Evolutionary conservation across 2,329 filamentous ascomycete genomes (phyloP), one percentile per base, ranked within the genome.

Genomic region (Colletotrichum echinochloae): DNA sequence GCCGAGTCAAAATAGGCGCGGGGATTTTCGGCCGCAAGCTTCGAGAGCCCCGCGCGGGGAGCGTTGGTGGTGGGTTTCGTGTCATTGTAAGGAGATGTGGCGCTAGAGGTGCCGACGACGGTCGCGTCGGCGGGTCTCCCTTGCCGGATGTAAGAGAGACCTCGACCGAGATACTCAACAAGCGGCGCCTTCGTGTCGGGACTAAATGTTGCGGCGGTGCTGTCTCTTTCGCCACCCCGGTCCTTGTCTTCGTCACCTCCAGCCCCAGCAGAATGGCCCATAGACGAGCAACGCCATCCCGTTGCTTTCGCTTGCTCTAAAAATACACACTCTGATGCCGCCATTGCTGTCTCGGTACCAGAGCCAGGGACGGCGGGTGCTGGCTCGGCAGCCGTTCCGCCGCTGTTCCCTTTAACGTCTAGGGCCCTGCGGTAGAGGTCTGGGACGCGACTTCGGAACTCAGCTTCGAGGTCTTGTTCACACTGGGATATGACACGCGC

Each of bases 401-500:
- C 33, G 64, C 71, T 61, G 30, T 73, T 61, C 59, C 75, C 75
- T 33, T 78, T 76, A 11, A 83, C 76, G 2, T 82, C 81, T 66
- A 81, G 78, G 0, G 80, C 82, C 71, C 86, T 86, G 51, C 76
- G 78, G 74, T 84, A 84, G 6, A 89, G 77, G 14, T 81, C 79
- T 9, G 85, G 83, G 71, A 85, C 83, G 18, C 80, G 79, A 28
- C 77, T 74, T 72, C 83, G 80, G 64, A 89, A 85, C 66, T 88
- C 86, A 0, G 78, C 76, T 74, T 87, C 86, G 1, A 89, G 79
- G 35, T 83, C 80, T 51, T 79, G 81, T 75, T 89, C 86, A 57
- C 84, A 83, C 64, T 81, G 78, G 37, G 81, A 78, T 20, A 86
- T 79, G 5, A 79, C 81, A 18, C 80, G 79, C 20, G 78, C 75